phyloP scores from a whole-genome alignment of 805 yeast genomes.

The Schwanniomyces occidentalis region DNA sequence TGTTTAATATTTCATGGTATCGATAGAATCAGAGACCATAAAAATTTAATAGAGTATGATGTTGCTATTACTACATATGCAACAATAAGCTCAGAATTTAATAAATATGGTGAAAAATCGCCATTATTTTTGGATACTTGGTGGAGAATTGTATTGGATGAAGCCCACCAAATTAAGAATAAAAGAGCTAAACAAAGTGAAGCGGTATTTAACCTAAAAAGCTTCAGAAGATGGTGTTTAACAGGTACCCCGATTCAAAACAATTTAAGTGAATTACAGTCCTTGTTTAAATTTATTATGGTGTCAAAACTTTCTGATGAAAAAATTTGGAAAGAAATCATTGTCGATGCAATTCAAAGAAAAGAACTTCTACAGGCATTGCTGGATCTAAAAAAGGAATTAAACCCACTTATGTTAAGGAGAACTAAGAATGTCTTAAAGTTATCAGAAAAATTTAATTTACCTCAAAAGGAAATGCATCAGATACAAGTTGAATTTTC shows the following conservation, averaged over 20 bases:
- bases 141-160: slow-evolving; percentile 73
- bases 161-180: slow-evolving; percentile 90
- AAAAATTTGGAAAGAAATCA: slow-evolving; percentile 5
- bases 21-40: slow-evolving; percentile 11
- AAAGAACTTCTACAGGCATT: slow-evolving; percentile 9
- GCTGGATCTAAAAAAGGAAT: slow-evolving; percentile 18
- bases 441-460: slow-evolving; percentile 12
- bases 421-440: slow-evolving; percentile 43
- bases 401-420: slow-evolving; percentile 42
- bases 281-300: slow-evolving; percentile 76
- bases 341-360: neutral
- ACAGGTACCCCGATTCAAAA: slow-evolving; percentile 95
- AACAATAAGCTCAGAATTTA: slow-evolving; percentile 16
- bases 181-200: slow-evolving; percentile 85
- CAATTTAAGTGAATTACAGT: slow-evolving; percentile 84
- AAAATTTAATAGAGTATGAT: slow-evolving; percentile 22
- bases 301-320: slow-evolving; percentile 15
- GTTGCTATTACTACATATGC: slow-evolving; percentile 35
- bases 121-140: slow-evolving; percentile 30
- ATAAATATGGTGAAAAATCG: slow-evolving; percentile 9
- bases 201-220: slow-evolving; percentile 36
- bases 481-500: slow-evolving; percentile 19
- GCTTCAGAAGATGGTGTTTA: slow-evolving; percentile 75
- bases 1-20: slow-evolving; percentile 31
- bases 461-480: slow-evolving; percentile 20